phyloP scores from a whole-genome alignment of 331 rosid genomes.

The Malus hybrid region DNA sequence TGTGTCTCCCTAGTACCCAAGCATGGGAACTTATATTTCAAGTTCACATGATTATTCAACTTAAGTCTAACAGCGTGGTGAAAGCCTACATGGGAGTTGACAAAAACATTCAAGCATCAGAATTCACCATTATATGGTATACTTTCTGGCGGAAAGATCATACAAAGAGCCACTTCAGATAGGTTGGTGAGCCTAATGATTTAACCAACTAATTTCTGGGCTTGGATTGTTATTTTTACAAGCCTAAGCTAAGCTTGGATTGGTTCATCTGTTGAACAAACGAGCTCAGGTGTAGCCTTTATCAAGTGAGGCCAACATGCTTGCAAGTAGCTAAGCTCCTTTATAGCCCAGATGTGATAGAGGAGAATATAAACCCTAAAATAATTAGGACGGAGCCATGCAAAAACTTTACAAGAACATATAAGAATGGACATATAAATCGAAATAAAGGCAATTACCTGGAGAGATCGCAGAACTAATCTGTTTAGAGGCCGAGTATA shows the following conservation, averaged over 20 bases:
- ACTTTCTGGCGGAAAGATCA: neutral
- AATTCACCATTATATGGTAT: neutral
- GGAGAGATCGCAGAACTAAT: slow-evolving; percentile 52
- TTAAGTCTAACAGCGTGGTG: neutral
- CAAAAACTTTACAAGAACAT: neutral
- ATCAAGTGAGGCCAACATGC: neutral
- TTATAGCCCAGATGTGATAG: neutral
- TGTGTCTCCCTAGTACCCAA: neutral
- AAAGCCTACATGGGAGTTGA: neutral
- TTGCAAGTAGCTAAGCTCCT: neutral
- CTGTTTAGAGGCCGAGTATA: slow-evolving; percentile 49
- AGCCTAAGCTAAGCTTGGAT: neutral
- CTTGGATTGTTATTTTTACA: neutral
- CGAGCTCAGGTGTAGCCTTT: neutral
- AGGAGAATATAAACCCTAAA: neutral
- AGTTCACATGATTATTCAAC: neutral
- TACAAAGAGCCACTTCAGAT: neutral
- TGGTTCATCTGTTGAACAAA: neutral
- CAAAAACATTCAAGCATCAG: neutral
- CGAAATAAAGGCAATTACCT: slow-evolving; percentile 14
- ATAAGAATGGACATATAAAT: neutral
- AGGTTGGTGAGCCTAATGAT: neutral
- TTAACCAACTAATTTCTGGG: neutral
- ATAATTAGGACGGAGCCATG: neutral
- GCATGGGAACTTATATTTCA: neutral